These are phyloP conservation scores for Cytospora mali DNA, from an alignment of 2,329 filamentous ascomycete genomes.

Conservation along the genomic window DNA sequence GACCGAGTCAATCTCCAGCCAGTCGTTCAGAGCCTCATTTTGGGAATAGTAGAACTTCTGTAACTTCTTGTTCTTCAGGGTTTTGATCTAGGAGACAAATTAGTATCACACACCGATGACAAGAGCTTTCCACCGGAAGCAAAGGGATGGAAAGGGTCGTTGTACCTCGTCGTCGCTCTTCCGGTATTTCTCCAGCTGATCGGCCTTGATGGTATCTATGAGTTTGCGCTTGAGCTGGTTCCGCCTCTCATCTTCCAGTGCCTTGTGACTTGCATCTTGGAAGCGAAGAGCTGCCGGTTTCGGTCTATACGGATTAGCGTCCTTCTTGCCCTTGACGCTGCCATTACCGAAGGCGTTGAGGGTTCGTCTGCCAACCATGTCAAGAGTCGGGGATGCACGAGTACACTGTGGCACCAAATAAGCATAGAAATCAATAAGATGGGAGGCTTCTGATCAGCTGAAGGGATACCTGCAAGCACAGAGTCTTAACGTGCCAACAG, in stretches of 20 bases:
- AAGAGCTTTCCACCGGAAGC: not conserved
- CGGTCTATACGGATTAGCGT: slow-evolving; percentile 14
- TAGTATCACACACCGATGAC: not conserved
- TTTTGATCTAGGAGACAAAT: slow-evolving; percentile 45
- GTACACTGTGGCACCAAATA: not conserved
- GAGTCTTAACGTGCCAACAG: not conserved
- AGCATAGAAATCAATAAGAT: not conserved
- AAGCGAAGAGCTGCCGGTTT: slow-evolving; percentile 39
- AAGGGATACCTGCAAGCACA: not conserved
- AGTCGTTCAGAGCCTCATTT: slow-evolving; percentile 51
- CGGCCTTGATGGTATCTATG: slow-evolving; percentile 48
- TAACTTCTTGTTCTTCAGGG: slow-evolving; percentile 55
- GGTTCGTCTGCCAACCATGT: slow-evolving; percentile 26
- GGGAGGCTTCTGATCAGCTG: not conserved
- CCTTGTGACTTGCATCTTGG: slow-evolving; percentile 49
- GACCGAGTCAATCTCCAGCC: slow-evolving; percentile 59
- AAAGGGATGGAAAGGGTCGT: too few relatives aligned
- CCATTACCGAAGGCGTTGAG: slow-evolving; percentile 18
- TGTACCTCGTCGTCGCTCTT: slow-evolving; percentile 48
- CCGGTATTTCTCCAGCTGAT: slow-evolving; percentile 51
- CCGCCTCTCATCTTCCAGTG: slow-evolving; percentile 47
- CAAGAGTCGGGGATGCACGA: not conserved
- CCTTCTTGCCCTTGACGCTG: slow-evolving; percentile 1
- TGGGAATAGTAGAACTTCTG: slow-evolving; percentile 56
- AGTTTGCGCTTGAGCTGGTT: slow-evolving; percentile 52